These are phyloP conservation scores for Salisapilia sapeloensis DNA, from an alignment of 352 stramenopile genomes.

Conservation along the genomic window DNA sequence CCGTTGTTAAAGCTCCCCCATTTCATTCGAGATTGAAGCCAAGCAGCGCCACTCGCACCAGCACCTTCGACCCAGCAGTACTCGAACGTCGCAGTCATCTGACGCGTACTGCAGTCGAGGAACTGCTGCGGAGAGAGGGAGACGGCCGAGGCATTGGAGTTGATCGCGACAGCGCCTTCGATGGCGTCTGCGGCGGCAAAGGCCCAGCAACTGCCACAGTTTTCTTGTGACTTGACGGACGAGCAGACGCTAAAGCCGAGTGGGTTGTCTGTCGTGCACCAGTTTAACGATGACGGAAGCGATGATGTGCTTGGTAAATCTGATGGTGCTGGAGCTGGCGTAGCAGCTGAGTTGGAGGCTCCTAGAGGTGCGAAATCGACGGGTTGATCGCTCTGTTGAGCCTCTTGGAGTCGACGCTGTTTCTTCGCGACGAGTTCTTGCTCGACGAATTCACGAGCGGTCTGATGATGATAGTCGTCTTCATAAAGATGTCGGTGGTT, in stretches of 20 bases:
- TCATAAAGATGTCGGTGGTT: slow-evolving; percentile 45
- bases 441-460: slow-evolving; percentile 27
- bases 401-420: slow-evolving; percentile 12
- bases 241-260: slow-evolving; percentile 47
- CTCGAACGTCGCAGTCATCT: slow-evolving; percentile 50
- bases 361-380: slow-evolving; percentile 4
- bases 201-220: slow-evolving; percentile 68
- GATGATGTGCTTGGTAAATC: slow-evolving; percentile 1
- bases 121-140: slow-evolving; percentile 70
- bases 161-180: slow-evolving; percentile 47
- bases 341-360: background rate
- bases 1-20: slow-evolving; percentile 55
- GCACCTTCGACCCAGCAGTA: slow-evolving; percentile 47
- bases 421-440: slow-evolving; percentile 27
- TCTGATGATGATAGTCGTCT: slow-evolving; percentile 17
- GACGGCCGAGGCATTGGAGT: slow-evolving; percentile 14
- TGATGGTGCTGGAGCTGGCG: background rate
- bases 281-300: slow-evolving; percentile 30
- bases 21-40: slow-evolving; percentile 46
- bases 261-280: slow-evolving; percentile 57
- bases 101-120: slow-evolving; percentile 47
- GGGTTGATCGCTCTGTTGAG: slow-evolving; percentile 1
- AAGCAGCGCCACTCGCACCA: slow-evolving; percentile 26
- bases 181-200: slow-evolving; percentile 66
- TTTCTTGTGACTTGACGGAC: slow-evolving; percentile 59